Percentiles rank a stretch among this genome's conserved stretches.
Evolutionary conservation across 2,329 filamentous ascomycete species (phyloP).

Genomic region (Pseudogymnoascus sp.): DNA sequence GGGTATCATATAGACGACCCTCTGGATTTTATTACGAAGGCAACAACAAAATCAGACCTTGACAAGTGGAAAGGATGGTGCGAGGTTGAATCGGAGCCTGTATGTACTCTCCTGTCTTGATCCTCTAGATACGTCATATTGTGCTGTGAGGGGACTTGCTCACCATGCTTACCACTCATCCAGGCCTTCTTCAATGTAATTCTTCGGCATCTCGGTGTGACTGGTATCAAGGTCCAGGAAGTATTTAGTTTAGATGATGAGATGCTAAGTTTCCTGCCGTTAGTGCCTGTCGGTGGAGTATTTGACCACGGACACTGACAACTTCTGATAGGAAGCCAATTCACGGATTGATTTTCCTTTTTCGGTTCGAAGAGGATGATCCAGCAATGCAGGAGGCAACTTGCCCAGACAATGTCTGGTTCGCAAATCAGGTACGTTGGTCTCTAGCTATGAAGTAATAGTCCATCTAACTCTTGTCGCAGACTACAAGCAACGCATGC

Average conservation of each 20-base stretch:
- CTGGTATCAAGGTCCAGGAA: constrained; percentile 65
- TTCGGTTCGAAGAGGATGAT: constrained; percentile 52
- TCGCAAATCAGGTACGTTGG: constrained; percentile 70
- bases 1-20: constrained; percentile 10
- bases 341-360: constrained; percentile 83
- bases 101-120: constrained; percentile 32
- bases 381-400: constrained; percentile 44
- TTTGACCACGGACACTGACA: not conserved
- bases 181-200: constrained; percentile 82
- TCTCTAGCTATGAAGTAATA: constrained; percentile 1
- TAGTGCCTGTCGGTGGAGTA: constrained; percentile 21
- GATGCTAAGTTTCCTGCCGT: constrained; percentile 55
- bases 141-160: not conserved
- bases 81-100: constrained; percentile 85
- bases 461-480: not conserved
- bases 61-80: constrained; percentile 63
- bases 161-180: constrained; percentile 13
- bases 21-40: constrained; percentile 30
- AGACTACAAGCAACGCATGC: constrained; percentile 78
- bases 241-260: constrained; percentile 64
- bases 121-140: not conserved
- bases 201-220: constrained; percentile 67
- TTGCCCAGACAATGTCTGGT: constrained; percentile 69
- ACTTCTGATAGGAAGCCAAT: constrained; percentile 53
- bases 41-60: constrained; percentile 43